Base-by-base conservation (phyloP, 805 yeast species). In the Alloascoidea africana region DNA sequence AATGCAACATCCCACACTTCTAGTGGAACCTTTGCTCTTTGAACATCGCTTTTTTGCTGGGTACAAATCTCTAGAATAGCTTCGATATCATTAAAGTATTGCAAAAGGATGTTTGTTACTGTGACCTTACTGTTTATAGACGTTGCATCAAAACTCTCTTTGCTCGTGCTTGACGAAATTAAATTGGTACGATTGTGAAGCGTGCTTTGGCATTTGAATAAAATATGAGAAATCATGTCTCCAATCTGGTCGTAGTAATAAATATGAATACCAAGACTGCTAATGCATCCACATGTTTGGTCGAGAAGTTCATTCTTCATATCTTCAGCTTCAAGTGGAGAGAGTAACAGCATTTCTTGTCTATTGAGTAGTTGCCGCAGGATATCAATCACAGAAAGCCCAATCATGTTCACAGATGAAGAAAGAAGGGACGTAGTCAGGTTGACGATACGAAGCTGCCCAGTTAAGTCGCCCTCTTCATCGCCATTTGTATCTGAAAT, bases 211-310 rank as follows among this genome's bases (percentile, higher is more conserved):
- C 58, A 47, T 32, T 49, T 41, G n/a, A 41, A 34, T 17, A 62
- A 43, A 11, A 86, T 60, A 41, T 81, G 94, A 18, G 73, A 69
- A 14, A 86, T 61, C 62, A 89, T 77, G 52, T 87, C 96, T 13
- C 77, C 68, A 3, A 80, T 72, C 54, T 91, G 98, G 46, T 85
- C 93, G 42, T 76, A 76, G 53, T 89, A 89, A 49, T 86, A 86
- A 8, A 76, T 69, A 52, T 86, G 94, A 2, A 73, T 68, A 1
- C 86, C 75, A 38, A 89, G 63, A 41, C 79, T 76, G 41, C 76
- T 71, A 39, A 87, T 70, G 17, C 86, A 71, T 16, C 59, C 59
- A 1, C 74, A 58, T 46, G 74, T 76, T 47, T 68, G 54, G 35
- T 49, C 34, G 48, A 69, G 48, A 50, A 69, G 44, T 37, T 56